Conservation (phyloP, 116 monocot genomes). For the Phalaenopsis hybrid region DNA sequence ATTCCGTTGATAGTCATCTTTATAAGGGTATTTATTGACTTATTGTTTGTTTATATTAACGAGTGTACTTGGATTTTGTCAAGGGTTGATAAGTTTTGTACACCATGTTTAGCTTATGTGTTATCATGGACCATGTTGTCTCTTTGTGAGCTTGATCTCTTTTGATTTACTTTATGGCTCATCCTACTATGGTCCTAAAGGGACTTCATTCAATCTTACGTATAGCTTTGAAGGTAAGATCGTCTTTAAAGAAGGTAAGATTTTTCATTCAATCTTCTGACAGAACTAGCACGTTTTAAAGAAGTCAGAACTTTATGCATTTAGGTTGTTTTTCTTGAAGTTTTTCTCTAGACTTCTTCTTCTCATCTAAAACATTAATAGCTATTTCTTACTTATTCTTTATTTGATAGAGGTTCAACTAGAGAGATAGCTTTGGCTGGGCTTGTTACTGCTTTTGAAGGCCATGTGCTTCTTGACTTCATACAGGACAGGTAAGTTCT, state of each 20-base stretch:
- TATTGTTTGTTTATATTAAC: no score
- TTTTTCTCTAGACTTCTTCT: neutral
- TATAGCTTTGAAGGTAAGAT: neutral
- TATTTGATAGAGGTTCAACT: slow-evolving; percentile 38
- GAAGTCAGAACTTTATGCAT: neutral
- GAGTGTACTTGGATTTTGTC: no score
- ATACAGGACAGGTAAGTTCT: slow-evolving; percentile 59
- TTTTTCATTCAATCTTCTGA: neutral
- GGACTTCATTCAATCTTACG: no score
- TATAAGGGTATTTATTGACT: no score
- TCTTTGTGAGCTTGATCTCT: no score
- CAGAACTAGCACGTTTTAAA: neutral
- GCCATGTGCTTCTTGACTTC: slow-evolving; percentile 41
- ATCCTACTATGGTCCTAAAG: no score
- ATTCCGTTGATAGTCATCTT: no score
- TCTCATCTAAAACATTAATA: neutral
- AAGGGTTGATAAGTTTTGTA: no score
- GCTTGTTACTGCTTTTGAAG: slow-evolving; percentile 68
- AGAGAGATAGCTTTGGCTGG: slow-evolving; percentile 60
- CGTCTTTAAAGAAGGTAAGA: neutral
- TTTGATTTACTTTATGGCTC: no score
- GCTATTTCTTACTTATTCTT: neutral
- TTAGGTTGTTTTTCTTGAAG: neutral
- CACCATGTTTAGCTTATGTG: no score
- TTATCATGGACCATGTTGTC: no score